Evolutionary conservation across 345 rosid genomes (phyloP).

Genomic region (Arabidopsis thaliana): DNA sequence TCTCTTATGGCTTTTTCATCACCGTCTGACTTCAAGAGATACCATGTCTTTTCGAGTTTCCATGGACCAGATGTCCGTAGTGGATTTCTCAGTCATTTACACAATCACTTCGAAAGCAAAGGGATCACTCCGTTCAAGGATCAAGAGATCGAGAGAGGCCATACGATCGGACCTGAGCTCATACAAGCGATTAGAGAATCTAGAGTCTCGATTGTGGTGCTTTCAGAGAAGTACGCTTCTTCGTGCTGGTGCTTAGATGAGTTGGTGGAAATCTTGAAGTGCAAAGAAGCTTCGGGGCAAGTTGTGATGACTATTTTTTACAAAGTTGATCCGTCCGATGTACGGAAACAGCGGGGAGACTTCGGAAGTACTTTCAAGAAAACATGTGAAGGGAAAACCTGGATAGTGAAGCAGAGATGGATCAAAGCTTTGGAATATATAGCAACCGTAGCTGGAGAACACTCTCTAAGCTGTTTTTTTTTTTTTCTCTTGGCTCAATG

Average conservation of each 20-base stretch:
- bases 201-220: neutral
- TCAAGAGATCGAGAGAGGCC: constrained; percentile 1
- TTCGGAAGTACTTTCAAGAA: neutral
- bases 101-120: neutral
- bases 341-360: neutral
- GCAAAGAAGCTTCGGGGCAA: neutral
- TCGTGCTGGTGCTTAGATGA: constrained; percentile 6
- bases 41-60: neutral
- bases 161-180: neutral
- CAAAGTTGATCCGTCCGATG: neutral
- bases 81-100: constrained; percentile 2
- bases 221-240: neutral
- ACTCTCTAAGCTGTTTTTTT: neutral
- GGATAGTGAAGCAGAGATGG: neutral
- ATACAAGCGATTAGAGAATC: constrained; percentile 5
- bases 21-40: neutral
- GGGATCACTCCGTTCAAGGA: neutral
- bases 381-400: neutral
- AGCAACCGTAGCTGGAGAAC: neutral
- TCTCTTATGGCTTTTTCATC: neutral
- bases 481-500: too few relatives aligned
- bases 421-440: neutral
- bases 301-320: neutral
- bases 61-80: neutral
- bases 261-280: neutral